Evolutionary conservation across 768 basidiomycete species (phyloP).

Genomic region (Lyophyllum shimeji): DNA sequence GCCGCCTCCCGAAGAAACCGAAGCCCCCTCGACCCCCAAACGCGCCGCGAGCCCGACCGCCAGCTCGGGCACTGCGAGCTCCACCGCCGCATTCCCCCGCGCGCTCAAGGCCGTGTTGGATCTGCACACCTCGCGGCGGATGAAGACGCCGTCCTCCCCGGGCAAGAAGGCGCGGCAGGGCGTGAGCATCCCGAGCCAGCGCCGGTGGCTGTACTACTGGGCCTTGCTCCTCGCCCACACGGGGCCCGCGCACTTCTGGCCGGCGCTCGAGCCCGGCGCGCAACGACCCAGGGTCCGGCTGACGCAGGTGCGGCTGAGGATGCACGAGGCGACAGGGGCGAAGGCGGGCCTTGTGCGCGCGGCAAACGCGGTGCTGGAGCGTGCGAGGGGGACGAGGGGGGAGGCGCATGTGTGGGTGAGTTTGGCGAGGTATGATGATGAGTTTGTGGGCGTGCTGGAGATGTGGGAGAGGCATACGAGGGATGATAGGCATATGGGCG

Average conservation of each 20-base stretch:
- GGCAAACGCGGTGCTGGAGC: slow-evolving; percentile 53
- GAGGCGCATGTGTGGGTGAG: slow-evolving; percentile 62
- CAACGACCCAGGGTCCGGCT: slow-evolving; percentile 50
- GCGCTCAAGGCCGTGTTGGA: slow-evolving; percentile 43
- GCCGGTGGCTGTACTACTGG: slow-evolving; percentile 81
- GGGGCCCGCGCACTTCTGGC: slow-evolving; percentile 53
- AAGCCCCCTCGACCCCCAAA: too few relatives aligned
- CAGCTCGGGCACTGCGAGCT: neutral
- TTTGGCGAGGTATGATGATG: slow-evolving; percentile 79
- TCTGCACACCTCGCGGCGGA: slow-evolving; percentile 68
- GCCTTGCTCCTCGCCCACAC: slow-evolving; percentile 57
- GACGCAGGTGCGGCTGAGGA: slow-evolving; percentile 55
- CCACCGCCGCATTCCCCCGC: neutral
- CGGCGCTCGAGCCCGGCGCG: neutral
- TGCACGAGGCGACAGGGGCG: slow-evolving; percentile 54
- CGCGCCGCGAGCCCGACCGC: too few relatives aligned
- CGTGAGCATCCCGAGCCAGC: slow-evolving; percentile 80
- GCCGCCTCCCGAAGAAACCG: neutral
- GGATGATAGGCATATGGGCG: slow-evolving; percentile 36
- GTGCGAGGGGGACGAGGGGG: slow-evolving; percentile 20
- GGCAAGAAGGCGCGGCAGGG: slow-evolving; percentile 47
- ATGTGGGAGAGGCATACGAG: slow-evolving; percentile 59
- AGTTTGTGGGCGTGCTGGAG: slow-evolving; percentile 61
- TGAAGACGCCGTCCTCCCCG: slow-evolving; percentile 45
- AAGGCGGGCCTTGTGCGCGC: slow-evolving; percentile 55